A percentile compares a stretch with the other conserved stretches of the same genome.
Evolutionary conservation across 2,329 filamentous ascomycete genomes (phyloP).

Genomic region (Clonostachys chloroleuca): DNA sequence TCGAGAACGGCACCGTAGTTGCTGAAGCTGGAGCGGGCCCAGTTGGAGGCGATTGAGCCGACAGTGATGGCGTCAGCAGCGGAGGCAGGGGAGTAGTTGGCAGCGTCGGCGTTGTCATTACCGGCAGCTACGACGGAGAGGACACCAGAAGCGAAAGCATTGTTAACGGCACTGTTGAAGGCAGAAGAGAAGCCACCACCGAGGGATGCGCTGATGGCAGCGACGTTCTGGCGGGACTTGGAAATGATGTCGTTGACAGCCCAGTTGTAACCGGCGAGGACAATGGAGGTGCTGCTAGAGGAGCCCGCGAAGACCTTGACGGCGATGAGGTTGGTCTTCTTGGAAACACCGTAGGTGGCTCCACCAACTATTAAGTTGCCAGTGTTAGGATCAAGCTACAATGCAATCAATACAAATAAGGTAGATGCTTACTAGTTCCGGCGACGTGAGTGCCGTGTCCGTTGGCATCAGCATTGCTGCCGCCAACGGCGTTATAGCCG

Average conservation of each 20-base stretch:
- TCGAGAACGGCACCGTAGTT: constrained; percentile 46
- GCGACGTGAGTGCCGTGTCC: constrained; percentile 45
- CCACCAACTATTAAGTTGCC: constrained; percentile 22
- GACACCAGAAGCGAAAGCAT: constrained; percentile 33
- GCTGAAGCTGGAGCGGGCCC: constrained; percentile 36
- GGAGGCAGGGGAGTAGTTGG: constrained; percentile 40
- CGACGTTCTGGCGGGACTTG: constrained; percentile 29
- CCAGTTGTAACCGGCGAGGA: constrained; percentile 30
- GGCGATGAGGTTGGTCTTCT: constrained; percentile 31
- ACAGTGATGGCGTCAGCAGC: constrained; percentile 45
- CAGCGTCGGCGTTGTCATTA: constrained; percentile 34
- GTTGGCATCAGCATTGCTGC: constrained; percentile 24
- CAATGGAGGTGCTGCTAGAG: constrained; percentile 20
- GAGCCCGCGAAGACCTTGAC: constrained; percentile 43
- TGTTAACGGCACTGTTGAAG: constrained; percentile 44
- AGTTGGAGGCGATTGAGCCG: constrained; percentile 35
- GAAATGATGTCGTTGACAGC: constrained; percentile 37
- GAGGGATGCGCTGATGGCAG: constrained; percentile 53
- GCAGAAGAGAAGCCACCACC: constrained; percentile 37
- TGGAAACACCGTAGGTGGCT: constrained; percentile 38
- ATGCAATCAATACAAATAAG: no score
- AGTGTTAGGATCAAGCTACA: constrained; percentile 1
- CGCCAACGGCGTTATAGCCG: constrained; percentile 23
- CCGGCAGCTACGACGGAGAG: constrained; percentile 52
- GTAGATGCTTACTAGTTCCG: constrained; percentile 23